Percentiles rank a stretch among this genome's conserved stretches.
Conservation (phyloP, 257 asterid species). For the Solanum habrochaites region DNA sequence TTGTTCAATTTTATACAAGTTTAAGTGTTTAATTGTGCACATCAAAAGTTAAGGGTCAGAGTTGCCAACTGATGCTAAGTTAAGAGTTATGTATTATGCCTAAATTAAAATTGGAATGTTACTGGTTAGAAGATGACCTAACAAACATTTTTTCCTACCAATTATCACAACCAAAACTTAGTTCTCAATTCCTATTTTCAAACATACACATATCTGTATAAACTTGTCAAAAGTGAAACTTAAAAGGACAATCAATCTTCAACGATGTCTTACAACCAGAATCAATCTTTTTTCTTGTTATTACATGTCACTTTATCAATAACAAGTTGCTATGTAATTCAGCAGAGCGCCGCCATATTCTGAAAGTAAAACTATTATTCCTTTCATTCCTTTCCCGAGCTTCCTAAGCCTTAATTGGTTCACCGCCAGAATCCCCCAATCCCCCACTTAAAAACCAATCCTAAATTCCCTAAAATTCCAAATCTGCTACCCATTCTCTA, state of each 20-base stretch:
- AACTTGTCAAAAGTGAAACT: neutral
- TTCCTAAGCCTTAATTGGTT: neutral
- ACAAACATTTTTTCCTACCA: neutral
- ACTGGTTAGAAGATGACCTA: neutral
- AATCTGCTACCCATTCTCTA: constrained; percentile 1
- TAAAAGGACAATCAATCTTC: neutral
- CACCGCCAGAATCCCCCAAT: too few relatives aligned
- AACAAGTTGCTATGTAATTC: neutral
- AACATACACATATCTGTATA: neutral
- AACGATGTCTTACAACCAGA: neutral
- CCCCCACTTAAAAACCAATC: too few relatives aligned
- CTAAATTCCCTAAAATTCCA: constrained; percentile 1
- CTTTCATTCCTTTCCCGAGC: too few relatives aligned
- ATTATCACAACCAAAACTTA: neutral
- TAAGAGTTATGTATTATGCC: too few relatives aligned
- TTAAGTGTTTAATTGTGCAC: too few relatives aligned
- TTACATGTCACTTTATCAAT: neutral
- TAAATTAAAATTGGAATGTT: neutral
- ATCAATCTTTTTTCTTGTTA: neutral
- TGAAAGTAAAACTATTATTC: neutral
- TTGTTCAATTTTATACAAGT: too few relatives aligned
- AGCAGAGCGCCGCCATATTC: neutral
- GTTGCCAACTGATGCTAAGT: too few relatives aligned
- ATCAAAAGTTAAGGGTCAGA: too few relatives aligned
- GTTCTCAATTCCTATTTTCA: neutral